Evolutionary conservation across 1,139 yeast species (phyloP).

Genomic region (Hansenula lynferdii): DNA sequence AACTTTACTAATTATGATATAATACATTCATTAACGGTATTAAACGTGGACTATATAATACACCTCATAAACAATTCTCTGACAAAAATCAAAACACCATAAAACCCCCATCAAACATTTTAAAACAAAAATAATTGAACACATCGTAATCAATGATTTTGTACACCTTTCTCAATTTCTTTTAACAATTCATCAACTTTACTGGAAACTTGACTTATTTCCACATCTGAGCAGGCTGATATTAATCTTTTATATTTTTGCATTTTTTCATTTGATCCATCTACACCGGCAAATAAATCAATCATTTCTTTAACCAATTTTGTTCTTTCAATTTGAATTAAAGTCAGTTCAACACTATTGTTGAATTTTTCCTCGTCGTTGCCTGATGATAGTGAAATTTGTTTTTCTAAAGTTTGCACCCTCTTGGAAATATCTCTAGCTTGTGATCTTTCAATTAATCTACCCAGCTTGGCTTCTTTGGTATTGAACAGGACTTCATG

Average conservation of each 20-base stretch:
- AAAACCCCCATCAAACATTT: neutral
- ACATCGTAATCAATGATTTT: neutral
- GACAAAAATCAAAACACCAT: no score
- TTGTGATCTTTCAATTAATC: constrained; percentile 51
- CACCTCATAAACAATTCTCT: no score
- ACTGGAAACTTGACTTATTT: constrained; percentile 69
- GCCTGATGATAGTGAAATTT: constrained; percentile 8
- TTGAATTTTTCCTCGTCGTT: constrained; percentile 22
- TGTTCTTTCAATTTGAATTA: constrained; percentile 44
- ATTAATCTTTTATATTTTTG: constrained; percentile 79
- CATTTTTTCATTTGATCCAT: constrained; percentile 40
- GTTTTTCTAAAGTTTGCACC: constrained; percentile 37
- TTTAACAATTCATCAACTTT: constrained; percentile 26
- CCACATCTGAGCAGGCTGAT: constrained; percentile 78
- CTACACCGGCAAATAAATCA: constrained; percentile 37
- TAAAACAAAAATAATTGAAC: neutral
- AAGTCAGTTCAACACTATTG: constrained; percentile 36
- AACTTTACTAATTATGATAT: no score
- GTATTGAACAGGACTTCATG: constrained; percentile 20
- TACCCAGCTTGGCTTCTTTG: constrained; percentile 29
- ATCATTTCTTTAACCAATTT: constrained; percentile 39
- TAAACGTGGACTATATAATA: no score
- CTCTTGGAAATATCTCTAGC: constrained; percentile 46
- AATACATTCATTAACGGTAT: neutral
- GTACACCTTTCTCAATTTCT: constrained; percentile 15